Evolutionary conservation across 106 monocot genomes (phyloP), one percentile per base, ranked within the genome.

Genomic region (Apostasia shenzhenica): DNA sequence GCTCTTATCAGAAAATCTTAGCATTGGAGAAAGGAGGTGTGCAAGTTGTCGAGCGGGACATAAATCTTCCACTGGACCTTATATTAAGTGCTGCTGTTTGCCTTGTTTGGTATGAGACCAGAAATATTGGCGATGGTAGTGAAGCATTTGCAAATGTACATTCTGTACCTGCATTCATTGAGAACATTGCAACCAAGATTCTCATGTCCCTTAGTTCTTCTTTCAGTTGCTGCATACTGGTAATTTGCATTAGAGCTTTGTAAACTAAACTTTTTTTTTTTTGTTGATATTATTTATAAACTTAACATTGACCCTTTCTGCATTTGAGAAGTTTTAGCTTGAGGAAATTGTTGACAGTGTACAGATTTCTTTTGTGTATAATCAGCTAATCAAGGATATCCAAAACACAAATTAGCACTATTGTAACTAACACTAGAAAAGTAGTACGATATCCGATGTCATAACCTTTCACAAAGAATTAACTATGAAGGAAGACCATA

Each of bases 1-100:
- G 83, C 73, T 99, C 99, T 66, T 99, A 99, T 70, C 92, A 93
- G 55, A 89, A 88, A 67, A 85, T 99, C 12, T 85, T 99, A 11
- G 79, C 80, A 63, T 43, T 81, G 60, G 99, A 99, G 72, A 99
- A 90, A 78, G 70, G 65, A 47, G 90, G 93, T 49, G 70, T 77
- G 14, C 99, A 90, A 72, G 85, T 93, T 71, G 85, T 90, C 45
- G 99, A 99, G 70, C 82, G 99, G 76, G 93, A 90, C 12, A 70
- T 85, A 55, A 61, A 81, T 85, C 77, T 99, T 7, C 89, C 99
- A 66, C 54, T 99, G 61, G 99, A 99, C 67, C 79, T 99, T 45
- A 83, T 99, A 53, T 90, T 92, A 61, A 87, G 75, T 72, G 83
- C 90, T 73, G 74, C 83, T 55, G 79, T 85, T 65, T 99, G 99